Conservation (phyloP, 2,329 filamentous ascomycete genomes). For the Pyrenochaeta sp. region DNA sequence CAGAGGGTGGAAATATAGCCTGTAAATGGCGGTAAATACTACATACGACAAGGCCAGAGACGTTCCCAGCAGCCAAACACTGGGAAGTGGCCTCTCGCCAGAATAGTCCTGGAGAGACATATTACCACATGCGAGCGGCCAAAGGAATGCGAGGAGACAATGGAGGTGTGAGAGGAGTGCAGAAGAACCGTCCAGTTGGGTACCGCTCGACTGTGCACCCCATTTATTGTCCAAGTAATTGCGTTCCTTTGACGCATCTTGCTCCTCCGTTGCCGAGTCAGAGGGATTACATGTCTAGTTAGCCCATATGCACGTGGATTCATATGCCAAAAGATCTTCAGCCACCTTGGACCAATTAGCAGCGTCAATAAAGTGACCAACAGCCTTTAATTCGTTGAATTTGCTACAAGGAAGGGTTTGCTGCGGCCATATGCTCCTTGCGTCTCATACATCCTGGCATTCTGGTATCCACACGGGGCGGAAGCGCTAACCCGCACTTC, state of each 20-base stretch:
- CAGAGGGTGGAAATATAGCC: conserved; percentile 32
- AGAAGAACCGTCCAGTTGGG: neutral
- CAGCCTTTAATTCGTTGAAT: no score
- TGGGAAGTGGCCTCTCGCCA: neutral
- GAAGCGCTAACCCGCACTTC: neutral
- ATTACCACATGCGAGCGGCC: neutral
- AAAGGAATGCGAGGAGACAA: neutral
- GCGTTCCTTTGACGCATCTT: neutral
- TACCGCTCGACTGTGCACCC: neutral
- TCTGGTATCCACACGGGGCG: neutral
- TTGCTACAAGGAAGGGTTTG: neutral
- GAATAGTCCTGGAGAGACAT: conserved; percentile 3
- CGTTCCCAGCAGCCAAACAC: conserved; percentile 4
- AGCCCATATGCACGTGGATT: neutral
- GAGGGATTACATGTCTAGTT: neutral
- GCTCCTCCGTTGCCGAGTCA: neutral
- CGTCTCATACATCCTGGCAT: neutral
- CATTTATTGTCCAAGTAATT: neutral
- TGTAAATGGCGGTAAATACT: conserved; percentile 22
- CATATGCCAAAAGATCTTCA: neutral
- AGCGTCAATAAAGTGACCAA: neutral
- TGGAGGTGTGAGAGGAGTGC: neutral
- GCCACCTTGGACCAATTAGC: neutral
- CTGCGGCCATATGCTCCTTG: neutral
- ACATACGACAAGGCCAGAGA: conserved; percentile 15